Conservation (phyloP, 371 early-diverging fungal species). For the Smittium culicis region DNA sequence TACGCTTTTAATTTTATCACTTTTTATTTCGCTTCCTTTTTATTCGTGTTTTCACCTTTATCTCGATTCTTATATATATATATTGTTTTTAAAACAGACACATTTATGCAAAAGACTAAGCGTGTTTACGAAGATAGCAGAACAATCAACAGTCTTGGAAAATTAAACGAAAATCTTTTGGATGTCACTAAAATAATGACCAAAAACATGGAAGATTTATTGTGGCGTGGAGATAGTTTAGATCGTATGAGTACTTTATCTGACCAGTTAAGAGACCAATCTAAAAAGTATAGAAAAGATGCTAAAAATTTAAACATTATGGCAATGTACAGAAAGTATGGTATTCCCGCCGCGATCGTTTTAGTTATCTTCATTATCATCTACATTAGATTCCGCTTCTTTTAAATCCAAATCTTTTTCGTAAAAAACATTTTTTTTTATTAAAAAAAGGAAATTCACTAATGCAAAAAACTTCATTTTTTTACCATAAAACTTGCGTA, state of each 20-base stretch:
- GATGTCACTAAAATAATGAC: slow-evolving; percentile 96
- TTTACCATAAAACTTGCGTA: too few species aligned
- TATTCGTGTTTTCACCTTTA: too few species aligned
- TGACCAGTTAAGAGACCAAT: slow-evolving; percentile 43
- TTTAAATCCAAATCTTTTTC: too few species aligned
- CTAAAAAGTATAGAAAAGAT: slow-evolving; percentile 59
- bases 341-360: slow-evolving; percentile 68
- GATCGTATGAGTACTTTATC: slow-evolving; percentile 60
- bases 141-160: slow-evolving; percentile 79
- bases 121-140: slow-evolving; percentile 87
- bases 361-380: slow-evolving; percentile 65
- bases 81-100: slow-evolving; percentile 37
- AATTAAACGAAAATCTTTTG: slow-evolving; percentile 86
- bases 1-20: slow-evolving; percentile 8
- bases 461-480: too few species aligned
- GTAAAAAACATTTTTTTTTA: too few species aligned
- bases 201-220: slow-evolving; percentile 89
- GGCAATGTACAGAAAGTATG: slow-evolving; percentile 86
- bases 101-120: slow-evolving; percentile 92
- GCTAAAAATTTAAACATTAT: slow-evolving; percentile 71
- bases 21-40: too few species aligned
- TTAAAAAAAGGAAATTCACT: too few species aligned
- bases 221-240: slow-evolving; percentile 80
- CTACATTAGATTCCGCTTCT: slow-evolving; percentile 42
- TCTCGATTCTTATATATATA: slow-evolving; percentile 20